Percentiles rank a stretch among this genome's conserved stretches.
Evolutionary conservation across 495 filamentous ascomycete species (phyloP).

Genomic region (Aspergillus funiculosus): DNA sequence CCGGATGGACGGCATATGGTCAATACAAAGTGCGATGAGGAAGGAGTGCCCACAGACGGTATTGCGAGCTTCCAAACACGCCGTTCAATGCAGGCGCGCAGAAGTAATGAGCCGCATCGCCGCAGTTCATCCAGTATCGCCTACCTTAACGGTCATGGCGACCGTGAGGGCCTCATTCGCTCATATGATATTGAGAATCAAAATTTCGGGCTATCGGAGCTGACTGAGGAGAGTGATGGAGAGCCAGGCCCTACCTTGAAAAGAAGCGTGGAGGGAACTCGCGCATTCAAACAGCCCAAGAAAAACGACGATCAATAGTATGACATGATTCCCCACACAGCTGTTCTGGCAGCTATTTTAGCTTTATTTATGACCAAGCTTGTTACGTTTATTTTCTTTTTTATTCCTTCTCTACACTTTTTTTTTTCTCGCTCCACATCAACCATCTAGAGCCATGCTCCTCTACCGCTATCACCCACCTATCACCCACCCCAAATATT

Average conservation of each 20-base stretch:
- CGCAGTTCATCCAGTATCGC: conserved; percentile 54
- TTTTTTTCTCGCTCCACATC: conserved; percentile 6
- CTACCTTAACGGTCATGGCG: conserved; percentile 45
- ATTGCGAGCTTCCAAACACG: conserved; percentile 84
- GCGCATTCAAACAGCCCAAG: conserved; percentile 25
- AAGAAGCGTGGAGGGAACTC: conserved; percentile 24
- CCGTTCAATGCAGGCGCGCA: conserved; percentile 82
- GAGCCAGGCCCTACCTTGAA: conserved; percentile 39
- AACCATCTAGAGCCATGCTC: conserved; percentile 1
- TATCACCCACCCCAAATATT: background rate
- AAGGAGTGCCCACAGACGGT: conserved; percentile 84
- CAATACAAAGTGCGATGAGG: conserved; percentile 56
- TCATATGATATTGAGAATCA: conserved; percentile 73
- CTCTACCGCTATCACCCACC: background rate
- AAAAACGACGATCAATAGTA: conserved; percentile 41
- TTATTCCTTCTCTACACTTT: conserved; percentile 13
- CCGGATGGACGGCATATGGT: conserved; percentile 69
- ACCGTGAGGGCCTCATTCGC: conserved; percentile 76
- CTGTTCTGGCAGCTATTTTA: conserved; percentile 8
- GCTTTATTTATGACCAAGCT: conserved; percentile 22
- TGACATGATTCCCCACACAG: conserved; percentile 17
- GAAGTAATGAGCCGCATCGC: conserved; percentile 55
- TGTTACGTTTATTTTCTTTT: conserved; percentile 17
- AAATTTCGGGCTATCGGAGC: conserved; percentile 59
- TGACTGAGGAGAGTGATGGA: conserved; percentile 67